Evolutionary conservation across 2,329 filamentous ascomycete genomes (phyloP), one percentile per base, ranked within the genome.

Genomic region (Colletotrichum sidae): DNA sequence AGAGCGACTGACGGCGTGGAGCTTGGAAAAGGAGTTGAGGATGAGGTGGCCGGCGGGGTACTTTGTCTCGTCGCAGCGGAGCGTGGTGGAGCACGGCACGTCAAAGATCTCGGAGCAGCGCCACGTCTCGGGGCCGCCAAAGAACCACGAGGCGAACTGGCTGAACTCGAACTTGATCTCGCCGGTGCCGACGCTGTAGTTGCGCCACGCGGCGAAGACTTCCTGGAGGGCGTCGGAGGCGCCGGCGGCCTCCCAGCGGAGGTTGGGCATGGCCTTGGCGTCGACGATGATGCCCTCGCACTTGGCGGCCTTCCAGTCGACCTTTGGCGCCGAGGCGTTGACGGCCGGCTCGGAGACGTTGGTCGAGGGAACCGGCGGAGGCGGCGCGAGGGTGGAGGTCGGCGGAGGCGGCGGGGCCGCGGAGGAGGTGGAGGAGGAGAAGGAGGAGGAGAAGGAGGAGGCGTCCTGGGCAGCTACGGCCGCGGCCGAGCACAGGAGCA

Each of bases 141-240:
- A 41, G 8, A 34, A 60, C 58, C 58, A 60, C 1, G 58, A 60
- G 3, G 33, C 58, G 12, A 49, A 60, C 51, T 60, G 38, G 37
- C 58, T 60, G 44, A 60, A 60, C 58, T 60, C 51, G n/a, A 60
- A 60, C 11, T 47, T 55, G 58, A 55, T 44, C 25, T 55, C 35
- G 11, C 55, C 6, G 5, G 58, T 42, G 8, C 35, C 9, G 5
- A 37, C 10, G n/a, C 13, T 53, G 25, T 60, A 60, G 13, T 60
- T 46, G 17, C n/a, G 35, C 58, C 58, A 60, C 1, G 41, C 57
- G 4, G 13, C 13, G 51, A 60, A 13, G 3, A 49, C 51, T 6
- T 60, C 51, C 0, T 49, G 45, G 8, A 60, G 51, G 2, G 58
- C 58, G 9, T 35, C 42, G 1, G 58, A 39, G 6, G 58, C 58